Evolutionary conservation across 2,329 filamentous ascomycete genomes (phyloP), one percentile per base, ranked within the genome.

Genomic region (Penicillium sp.): DNA sequence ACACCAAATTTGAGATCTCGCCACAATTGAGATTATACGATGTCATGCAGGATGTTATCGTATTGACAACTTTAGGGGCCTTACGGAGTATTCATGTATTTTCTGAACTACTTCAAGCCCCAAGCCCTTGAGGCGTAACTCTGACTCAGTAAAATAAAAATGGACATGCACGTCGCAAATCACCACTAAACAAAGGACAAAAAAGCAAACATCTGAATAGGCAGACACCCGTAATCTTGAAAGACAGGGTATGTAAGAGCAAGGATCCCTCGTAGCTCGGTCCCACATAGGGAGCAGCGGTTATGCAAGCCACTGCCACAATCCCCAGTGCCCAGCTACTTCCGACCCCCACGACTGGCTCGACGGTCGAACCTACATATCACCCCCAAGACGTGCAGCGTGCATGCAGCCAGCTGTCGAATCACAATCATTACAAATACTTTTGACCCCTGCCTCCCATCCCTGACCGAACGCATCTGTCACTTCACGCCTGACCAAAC

Each of bases 221-320:
- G 24, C 24, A 40, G 42, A 8, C 24, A 24, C n/a, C 29, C 43
- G 32, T 22, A 24, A 22, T 5, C 38, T 39, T 38, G 14, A 24
- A n/a, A 32, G 29, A 49, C 29, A 34, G 10, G 29, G 27, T 47
- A n/a, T 44, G 31, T 27, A 34, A 38, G 21, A 44, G 31, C 38
- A 49, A 38, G 38, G 27, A 18, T 42, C 9, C 24, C 48, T 18
- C 22, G 8, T 22, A 46, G 29, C 14, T 21, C 45, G 38, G 34
- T 22, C 34, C 45, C 16, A 38, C 32, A 39, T 13, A 31, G 8
- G 14, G 18, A 29, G 13, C 27, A 53, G 46, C 51, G 46, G 51
- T 32, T 53, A 53, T 53, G 51, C 51, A 53, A 50, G 51, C 51
- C 51, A 53, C 34, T 3, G 18, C 11, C 34, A 18, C 40, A 45